Evolutionary conservation across 1,284 basidiomycete species (phyloP), one percentile per base, ranked within the genome.

Genomic region (Moniliophthora roreri): DNA sequence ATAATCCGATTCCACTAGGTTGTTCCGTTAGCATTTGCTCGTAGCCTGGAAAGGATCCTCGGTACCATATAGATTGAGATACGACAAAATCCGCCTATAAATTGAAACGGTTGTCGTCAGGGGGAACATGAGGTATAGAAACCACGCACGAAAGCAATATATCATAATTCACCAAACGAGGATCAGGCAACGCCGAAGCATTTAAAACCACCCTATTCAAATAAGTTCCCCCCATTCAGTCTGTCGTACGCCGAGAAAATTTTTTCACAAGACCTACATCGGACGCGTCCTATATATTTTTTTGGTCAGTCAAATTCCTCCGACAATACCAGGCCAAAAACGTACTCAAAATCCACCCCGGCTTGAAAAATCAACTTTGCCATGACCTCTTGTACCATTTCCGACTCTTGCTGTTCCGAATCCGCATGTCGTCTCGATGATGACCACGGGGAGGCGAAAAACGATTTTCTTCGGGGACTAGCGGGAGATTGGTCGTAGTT

Each of bases 1-100:
- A 62, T 94, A 94, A 69, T 93, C 91, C 47, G 89, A 87, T 66
- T 94, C 91, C 50, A 91, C 89, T 91, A n/a, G 13, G 20, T 50
- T 20, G 4, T 20, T n/a, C 11, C 21, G n/a, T 21, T 20, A 24
- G 23, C 42, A n/a, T 10, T 18, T n/a, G 15, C 4, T 28, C n/a
- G 13, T 13, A 46, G 28, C 49, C 13, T 2, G 1, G 4, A 35
- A 2, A 53, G 21, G 32, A 48, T 35, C 11, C 15, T 15, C 62
- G 78, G 48, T 63, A 90, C 89, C 89, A 67, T 91, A 92, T 18
- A 91, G 76, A 65, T 91, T 81, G 21, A 91, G 78, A 65, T 91
- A 89, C 1, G 82, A 80, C 26, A 92, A 71, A 47, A 91, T 87
- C 47, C 83, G 84, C 46, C 89, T 91, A 58, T 24, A 42, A 44